Evolutionary conservation across 495 filamentous ascomycete genomes (phyloP).

Genomic region (Hypoxylon intermedium): DNA sequence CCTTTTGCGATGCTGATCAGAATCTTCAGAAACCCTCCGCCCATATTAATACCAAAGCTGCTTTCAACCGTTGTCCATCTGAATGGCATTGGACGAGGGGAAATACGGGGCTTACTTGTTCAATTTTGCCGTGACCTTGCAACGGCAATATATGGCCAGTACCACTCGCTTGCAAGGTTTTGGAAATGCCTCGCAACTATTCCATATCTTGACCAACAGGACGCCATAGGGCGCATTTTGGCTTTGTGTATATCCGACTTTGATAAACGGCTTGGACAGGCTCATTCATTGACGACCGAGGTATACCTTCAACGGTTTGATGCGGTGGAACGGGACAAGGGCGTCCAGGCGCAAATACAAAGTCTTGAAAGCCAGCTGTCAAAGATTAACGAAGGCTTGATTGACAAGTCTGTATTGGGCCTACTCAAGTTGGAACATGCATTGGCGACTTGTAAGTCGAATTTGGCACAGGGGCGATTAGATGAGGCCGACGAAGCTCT

Average conservation of each 20-base stretch:
- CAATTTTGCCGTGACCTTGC: constrained; percentile 41
- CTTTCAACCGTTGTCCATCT: constrained; percentile 37
- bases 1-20: constrained; percentile 41
- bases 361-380: constrained; percentile 27
- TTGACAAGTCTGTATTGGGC: constrained; percentile 27
- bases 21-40: constrained; percentile 42
- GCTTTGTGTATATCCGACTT: constrained; percentile 37
- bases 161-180: constrained; percentile 33
- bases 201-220: constrained; percentile 30
- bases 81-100: constrained; percentile 35
- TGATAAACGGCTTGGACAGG: constrained; percentile 30
- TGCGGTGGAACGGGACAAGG: constrained; percentile 36
- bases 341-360: constrained; percentile 31
- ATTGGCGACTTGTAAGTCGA: constrained; percentile 39
- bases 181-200: constrained; percentile 38
- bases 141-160: constrained; percentile 21
- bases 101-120: constrained; percentile 38
- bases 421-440: constrained; percentile 41
- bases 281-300: constrained; percentile 38
- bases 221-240: constrained; percentile 33
- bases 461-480: constrained; percentile 26
- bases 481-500: constrained; percentile 39
- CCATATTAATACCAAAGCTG: constrained; percentile 38
- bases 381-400: constrained; percentile 14
- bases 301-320: constrained; percentile 42